Base-by-base conservation (phyloP, 2,329 filamentous ascomycete genomes). In the Keithomyces neogunnii region DNA sequence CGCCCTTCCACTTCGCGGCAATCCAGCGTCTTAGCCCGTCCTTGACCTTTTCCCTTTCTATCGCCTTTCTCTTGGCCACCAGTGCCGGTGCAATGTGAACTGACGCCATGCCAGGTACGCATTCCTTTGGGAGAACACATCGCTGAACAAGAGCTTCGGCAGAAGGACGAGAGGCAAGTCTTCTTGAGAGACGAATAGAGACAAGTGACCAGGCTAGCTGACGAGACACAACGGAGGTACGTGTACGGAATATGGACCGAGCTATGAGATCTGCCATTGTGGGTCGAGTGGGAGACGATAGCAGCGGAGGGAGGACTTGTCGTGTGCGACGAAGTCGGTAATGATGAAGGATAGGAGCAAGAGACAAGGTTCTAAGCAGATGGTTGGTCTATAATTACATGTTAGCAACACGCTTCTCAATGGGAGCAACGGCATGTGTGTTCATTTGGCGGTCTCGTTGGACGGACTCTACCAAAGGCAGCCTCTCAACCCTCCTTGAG, bases 1-100 rank as follows among this genome's bases (percentile, higher is more conserved):
- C 72, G 26, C 76, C 68, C 40, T 66, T 70, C 77, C 76, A 81
- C 30, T 78, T 77, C n/a, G 64, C 69, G 32, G 77, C 84, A 2
- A 88, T 74, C 82, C 84, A 88, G 10, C 75, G 73, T 38, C 84
- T 69, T 54, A 89, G 65, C 13, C 75, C 75, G 59, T 88, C 84
- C 62, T 87, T 88, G 43, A 88, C 72, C 53, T 74, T 73, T 68
- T 88, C 83, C 57, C 77, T 77, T 68, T 88, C 85, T 13, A 88
- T 73, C 10, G 76, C 77, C 51, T 80, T 73, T 60, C 80, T 79
- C 56, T 75, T 74, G 31, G 81, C 82, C n/a, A 86, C 77, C 35
- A 88, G 68, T 1, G 72, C 76, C 0, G 83, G 83, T 1, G 82
- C 78, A 1, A 86, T 71, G 49, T 63, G 63, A 54, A 65, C 68